A percentile compares a stretch with the other conserved stretches of the same genome.
These are phyloP conservation scores for Ramichloridium luteum DNA, from an alignment of 2,329 filamentous ascomycete genomes.

Conservation along the genomic window DNA sequence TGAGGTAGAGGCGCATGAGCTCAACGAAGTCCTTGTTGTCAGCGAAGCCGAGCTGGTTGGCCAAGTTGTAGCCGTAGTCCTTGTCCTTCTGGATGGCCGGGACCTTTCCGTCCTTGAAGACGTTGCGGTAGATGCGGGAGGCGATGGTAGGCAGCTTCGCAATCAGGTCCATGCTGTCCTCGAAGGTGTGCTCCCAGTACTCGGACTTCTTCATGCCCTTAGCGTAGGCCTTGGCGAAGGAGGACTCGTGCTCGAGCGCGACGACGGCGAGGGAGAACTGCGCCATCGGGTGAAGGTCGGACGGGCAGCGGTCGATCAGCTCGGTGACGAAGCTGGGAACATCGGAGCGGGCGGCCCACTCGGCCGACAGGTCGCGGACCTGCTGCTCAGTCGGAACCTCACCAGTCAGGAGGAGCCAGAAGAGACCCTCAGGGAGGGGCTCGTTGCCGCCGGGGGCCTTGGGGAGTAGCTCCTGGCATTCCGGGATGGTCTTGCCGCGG, in stretches of 20 bases:
- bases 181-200: slow-evolving; percentile 98
- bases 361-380: slow-evolving; percentile 92
- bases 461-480: slow-evolving; percentile 94
- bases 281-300: slow-evolving; percentile 97
- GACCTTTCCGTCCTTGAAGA: slow-evolving; percentile 99
- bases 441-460: slow-evolving; percentile 94
- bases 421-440: slow-evolving; percentile 95
- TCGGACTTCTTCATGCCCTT: slow-evolving; percentile 99
- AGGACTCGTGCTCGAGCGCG: slow-evolving; percentile 94
- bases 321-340: slow-evolving; percentile 98
- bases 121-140: slow-evolving; percentile 98
- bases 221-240: slow-evolving; percentile 96
- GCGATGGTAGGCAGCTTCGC: slow-evolving; percentile 98
- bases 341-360: slow-evolving; percentile 96
- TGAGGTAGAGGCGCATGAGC: slow-evolving; percentile 96
- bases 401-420: slow-evolving; percentile 97
- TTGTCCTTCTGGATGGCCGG: slow-evolving; percentile 93
- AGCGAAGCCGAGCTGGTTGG: slow-evolving; percentile 96
- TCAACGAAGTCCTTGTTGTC: slow-evolving; percentile 95
- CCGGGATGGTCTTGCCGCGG: slow-evolving; percentile 97
- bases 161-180: slow-evolving; percentile 99
- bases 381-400: slow-evolving; percentile 97
- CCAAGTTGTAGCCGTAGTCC: slow-evolving; percentile 98
- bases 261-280: slow-evolving; percentile 97
- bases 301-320: slow-evolving; percentile 98